Base-by-base conservation (phyloP, 202 grass and related monocot genomes). In the Thinopyrum obtusiflorum region DNA sequence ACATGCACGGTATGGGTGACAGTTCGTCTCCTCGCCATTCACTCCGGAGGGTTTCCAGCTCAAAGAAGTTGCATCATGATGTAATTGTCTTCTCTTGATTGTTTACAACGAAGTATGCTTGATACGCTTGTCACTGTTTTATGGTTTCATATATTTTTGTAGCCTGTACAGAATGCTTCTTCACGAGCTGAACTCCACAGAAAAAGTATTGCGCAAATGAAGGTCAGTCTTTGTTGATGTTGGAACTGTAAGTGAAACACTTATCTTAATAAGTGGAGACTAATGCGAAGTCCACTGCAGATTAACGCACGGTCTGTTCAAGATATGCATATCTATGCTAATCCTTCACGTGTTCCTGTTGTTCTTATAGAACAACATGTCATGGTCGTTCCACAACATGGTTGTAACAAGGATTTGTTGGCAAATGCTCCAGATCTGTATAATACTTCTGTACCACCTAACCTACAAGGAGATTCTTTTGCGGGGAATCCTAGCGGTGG, bases 301-400 rank as follows among this genome's bases (percentile, higher is more conserved):
- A 95, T 98, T 40, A 87, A 87, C 71, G 65, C 81, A 26, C 82
- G 77, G 26, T 92, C 86, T 57, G 73, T 98, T 61, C 93, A 98
- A 84, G 95, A 95, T 82, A 94, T 98, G 95, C 84, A 94, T 80
- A 98, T 98, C 39, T 98, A 93, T 84, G 86, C 88, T 80, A 90
- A 98, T 76, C 95, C 95, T 87, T 93, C 93, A 85, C 89, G 53
- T 81, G 80, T 91, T 84, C 95, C 95, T 89, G 89, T 98, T 89
- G 89, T 98, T 87, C 82, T 90, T 59, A 89, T 98, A 81, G 95
- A 98, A 61, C 89, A 98, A 25, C 95, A 95, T 80, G 79, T 91
- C 68, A 94, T 98, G 84, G 86, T 81, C 87, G 84, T 93, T 88
- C 89, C 91, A 7, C 80, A 88, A 68, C 91, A 93, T 85, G n/a